Percentiles rank a stretch among this genome's conserved stretches.
Conservation (phyloP, 2,329 filamentous ascomycete genomes). For the Onygenales sp. region DNA sequence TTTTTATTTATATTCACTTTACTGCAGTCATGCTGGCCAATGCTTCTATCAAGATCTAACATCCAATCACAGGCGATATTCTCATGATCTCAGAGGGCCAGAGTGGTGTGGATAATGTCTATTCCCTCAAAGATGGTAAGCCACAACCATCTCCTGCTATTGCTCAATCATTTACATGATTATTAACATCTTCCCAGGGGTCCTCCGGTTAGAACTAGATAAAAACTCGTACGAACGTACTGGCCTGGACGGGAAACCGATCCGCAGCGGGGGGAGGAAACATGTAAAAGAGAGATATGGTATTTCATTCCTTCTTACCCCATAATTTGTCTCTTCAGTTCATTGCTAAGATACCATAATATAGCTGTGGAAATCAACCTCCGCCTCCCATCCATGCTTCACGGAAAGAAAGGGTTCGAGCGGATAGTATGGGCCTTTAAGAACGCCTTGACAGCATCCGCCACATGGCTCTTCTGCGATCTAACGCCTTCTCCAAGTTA, state of each 20-base stretch:
- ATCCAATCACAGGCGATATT: conserved; percentile 54
- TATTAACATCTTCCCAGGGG: conserved; percentile 38
- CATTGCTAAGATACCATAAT: conserved; percentile 9
- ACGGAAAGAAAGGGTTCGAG: conserved; percentile 75
- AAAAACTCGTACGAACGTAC: conserved; percentile 74
- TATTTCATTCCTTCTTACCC: conserved; percentile 31
- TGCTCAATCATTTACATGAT: not conserved
- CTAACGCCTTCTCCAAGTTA: conserved; percentile 22
- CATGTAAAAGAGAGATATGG: conserved; percentile 65
- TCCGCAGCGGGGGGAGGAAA: conserved; percentile 48
- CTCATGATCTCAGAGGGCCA: conserved; percentile 76
- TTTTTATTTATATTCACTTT: not conserved
- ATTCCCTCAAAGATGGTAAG: conserved; percentile 59
- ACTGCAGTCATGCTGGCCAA: not conserved
- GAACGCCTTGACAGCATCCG: conserved; percentile 58
- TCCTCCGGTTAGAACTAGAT: conserved; percentile 66
- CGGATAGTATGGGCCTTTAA: conserved; percentile 68
- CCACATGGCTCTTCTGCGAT: conserved; percentile 73
- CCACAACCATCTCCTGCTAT: not conserved
- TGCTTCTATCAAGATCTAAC: not conserved
- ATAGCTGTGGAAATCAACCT: conserved; percentile 71
- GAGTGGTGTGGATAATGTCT: conserved; percentile 60
- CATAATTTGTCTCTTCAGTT: not conserved
- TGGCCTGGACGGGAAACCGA: conserved; percentile 65
- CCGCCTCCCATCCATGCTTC: conserved; percentile 63